Percentiles rank a stretch among this genome's conserved stretches.
Conservation (phyloP, 1,139 yeast species). For the Yamadazyma blattariae region DNA sequence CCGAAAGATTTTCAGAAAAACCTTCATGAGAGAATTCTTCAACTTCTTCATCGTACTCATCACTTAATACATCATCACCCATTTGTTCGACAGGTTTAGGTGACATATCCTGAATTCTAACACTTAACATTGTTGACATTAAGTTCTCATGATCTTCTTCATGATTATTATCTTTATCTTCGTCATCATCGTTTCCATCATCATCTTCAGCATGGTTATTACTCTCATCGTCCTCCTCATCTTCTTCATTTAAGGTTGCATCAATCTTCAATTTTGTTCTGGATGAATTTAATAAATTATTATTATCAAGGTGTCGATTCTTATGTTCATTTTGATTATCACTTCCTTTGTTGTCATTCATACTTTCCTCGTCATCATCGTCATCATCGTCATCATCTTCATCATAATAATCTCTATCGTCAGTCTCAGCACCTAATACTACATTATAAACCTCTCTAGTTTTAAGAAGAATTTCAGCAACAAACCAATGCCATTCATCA, state of each 20-base stretch:
- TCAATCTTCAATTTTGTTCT: conserved; percentile 32
- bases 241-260: conserved; percentile 20
- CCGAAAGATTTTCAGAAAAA: conserved; percentile 35
- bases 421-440: conserved; percentile 32
- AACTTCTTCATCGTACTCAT: conserved; percentile 25
- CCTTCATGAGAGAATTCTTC: conserved; percentile 21
- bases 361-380: neutral
- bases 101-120: conserved; percentile 25
- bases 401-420: conserved; percentile 6
- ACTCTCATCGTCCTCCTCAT: neutral
- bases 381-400: conserved; percentile 10
- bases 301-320: too few species aligned
- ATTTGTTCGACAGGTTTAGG: conserved; percentile 16
- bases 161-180: conserved; percentile 14
- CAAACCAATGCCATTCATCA: conserved; percentile 47
- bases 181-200: conserved; percentile 6
- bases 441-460: conserved; percentile 48
- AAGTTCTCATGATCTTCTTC: conserved; percentile 19
- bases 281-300: neutral
- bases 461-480: conserved; percentile 38
- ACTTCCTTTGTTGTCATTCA: neutral
- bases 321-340: neutral
- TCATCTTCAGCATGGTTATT: neutral
- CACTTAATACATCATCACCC: conserved; percentile 14
- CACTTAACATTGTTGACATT: conserved; percentile 20